These are phyloP conservation scores for Paracorniculantispora psalliotae DNA, from an alignment of 2,329 filamentous ascomycete species.

Conservation along the genomic window DNA sequence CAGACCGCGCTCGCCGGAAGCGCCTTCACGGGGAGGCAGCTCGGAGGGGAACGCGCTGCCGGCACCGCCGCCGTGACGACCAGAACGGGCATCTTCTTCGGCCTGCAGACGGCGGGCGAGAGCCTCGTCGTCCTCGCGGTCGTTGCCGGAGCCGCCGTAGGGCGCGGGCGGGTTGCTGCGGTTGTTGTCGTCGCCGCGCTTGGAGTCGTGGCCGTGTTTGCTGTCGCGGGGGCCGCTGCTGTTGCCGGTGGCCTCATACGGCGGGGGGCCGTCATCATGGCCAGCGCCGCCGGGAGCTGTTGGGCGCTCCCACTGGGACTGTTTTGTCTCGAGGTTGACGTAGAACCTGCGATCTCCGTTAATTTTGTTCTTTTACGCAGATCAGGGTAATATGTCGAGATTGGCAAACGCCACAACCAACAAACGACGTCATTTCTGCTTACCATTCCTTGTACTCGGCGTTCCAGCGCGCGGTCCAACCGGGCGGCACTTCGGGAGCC, in stretches of 20 bases:
- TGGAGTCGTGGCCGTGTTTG: slow-evolving; percentile 69
- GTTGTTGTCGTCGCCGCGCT: slow-evolving; percentile 28
- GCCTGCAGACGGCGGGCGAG: slow-evolving; percentile 75
- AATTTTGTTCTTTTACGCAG: neutral
- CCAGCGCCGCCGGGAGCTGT: slow-evolving; percentile 59
- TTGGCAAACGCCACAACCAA: neutral
- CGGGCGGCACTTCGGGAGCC: slow-evolving; percentile 58
- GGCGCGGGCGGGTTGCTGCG: slow-evolving; percentile 21
- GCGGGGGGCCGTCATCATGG: slow-evolving; percentile 54
- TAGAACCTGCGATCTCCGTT: slow-evolving; percentile 61
- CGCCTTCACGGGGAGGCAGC: slow-evolving; percentile 18
- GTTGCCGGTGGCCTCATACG: slow-evolving; percentile 51
- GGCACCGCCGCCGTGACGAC: slow-evolving; percentile 16
- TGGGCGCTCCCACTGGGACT: slow-evolving; percentile 86
- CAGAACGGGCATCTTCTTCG: slow-evolving; percentile 65
- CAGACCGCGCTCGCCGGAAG: slow-evolving; percentile 38
- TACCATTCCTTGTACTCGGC: slow-evolving; percentile 83
- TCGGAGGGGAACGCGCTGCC: slow-evolving; percentile 6
- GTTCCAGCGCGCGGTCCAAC: slow-evolving; percentile 84
- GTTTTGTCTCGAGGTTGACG: slow-evolving; percentile 81
- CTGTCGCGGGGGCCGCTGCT: slow-evolving; percentile 39
- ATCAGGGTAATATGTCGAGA: too few relatives aligned
- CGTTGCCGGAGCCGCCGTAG: slow-evolving; percentile 25
- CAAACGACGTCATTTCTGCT: slow-evolving; percentile 20
- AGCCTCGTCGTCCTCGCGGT: slow-evolving; percentile 61